Evolutionary conservation across 306 rosid genomes (phyloP).

Genomic region (Cucumis cinereus): DNA sequence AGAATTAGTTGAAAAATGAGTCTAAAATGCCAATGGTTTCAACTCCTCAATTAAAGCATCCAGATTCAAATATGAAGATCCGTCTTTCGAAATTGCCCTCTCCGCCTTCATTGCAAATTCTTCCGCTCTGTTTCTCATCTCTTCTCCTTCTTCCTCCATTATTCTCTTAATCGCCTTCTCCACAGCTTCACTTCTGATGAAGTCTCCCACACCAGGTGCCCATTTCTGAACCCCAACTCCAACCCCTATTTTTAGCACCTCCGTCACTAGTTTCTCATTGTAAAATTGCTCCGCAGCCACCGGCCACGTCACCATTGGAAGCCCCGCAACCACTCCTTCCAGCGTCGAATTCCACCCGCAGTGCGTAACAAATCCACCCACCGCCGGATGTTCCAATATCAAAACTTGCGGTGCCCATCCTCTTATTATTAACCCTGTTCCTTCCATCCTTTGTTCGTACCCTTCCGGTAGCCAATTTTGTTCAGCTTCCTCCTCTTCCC

Average conservation of each 20-base stretch:
- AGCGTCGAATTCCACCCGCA: conserved; percentile 71
- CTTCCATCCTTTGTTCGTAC: conserved; percentile 20
- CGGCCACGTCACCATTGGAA: conserved; percentile 67
- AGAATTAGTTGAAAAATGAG: neutral
- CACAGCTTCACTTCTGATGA: neutral
- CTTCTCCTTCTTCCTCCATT: neutral
- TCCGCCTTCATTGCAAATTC: neutral
- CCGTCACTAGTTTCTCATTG: neutral
- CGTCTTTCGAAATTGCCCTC: neutral
- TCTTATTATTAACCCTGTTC: conserved; percentile 18
- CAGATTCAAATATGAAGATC: neutral
- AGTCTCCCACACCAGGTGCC: neutral
- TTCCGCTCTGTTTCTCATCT: neutral
- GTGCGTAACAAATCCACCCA: conserved; percentile 61
- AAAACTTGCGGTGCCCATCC: conserved; percentile 36
- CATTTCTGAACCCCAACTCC: neutral
- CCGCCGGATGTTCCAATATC: conserved; percentile 38
- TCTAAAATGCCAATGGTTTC: neutral
- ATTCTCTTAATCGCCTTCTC: neutral
- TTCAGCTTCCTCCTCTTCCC: neutral
- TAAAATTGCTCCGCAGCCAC: neutral
- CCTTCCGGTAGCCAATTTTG: conserved; percentile 22
- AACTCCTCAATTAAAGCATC: neutral
- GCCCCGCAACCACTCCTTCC: conserved; percentile 40
- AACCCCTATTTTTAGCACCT: neutral